Evolutionary conservation across 2,329 filamentous ascomycete genomes (phyloP), one percentile per base, ranked within the genome.

Genomic region (Trichoderma atroviride): DNA sequence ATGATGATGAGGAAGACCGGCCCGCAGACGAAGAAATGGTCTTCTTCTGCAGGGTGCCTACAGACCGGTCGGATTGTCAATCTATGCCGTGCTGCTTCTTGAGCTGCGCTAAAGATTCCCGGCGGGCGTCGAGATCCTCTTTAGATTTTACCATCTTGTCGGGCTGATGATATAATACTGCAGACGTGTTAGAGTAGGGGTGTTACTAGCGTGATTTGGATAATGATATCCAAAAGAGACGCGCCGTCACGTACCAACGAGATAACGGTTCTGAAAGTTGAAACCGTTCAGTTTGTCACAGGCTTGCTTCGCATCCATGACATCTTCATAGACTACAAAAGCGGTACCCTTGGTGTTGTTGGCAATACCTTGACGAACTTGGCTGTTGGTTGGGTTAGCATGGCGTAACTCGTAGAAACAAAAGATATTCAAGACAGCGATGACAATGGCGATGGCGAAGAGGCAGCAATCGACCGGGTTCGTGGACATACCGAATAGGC

Each of bases 271-370:
- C 86, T 99, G 96, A 83, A 99, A 99, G 86, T 99, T 99, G 90
- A 97, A 99, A 80, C 96, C 96, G 86, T 99, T 99, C 81, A 99
- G 87, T 86, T 98, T 97, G 86, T 99, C 96, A 87, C 96, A 98
- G 79, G 96, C 96, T 83, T 94, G 91, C 86, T 99, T 99, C 75
- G 96, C 94, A 87, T 99, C 96, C 88, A 96, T 92, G 75, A 98
- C 95, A 87, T 99, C 96, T 83, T 98, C 96, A 87, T 97, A 99
- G 83, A 99, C 96, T 76, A 99, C 96, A 83, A 97, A 99, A 75
- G 95, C 96, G 66, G 96, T 99, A 80, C 96, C 96, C 83, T 98
- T 99, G 78, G 96, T 97, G 82, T 96, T 95, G 84, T 91, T 94
- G 76, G 95, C 93, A 80, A 98, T 98, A 77, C 96, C 96, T 85